Evolutionary conservation across 257 asterid species (phyloP), one percentile per base, ranked within the genome.

Genomic region (Fraxinus excelsior): DNA sequence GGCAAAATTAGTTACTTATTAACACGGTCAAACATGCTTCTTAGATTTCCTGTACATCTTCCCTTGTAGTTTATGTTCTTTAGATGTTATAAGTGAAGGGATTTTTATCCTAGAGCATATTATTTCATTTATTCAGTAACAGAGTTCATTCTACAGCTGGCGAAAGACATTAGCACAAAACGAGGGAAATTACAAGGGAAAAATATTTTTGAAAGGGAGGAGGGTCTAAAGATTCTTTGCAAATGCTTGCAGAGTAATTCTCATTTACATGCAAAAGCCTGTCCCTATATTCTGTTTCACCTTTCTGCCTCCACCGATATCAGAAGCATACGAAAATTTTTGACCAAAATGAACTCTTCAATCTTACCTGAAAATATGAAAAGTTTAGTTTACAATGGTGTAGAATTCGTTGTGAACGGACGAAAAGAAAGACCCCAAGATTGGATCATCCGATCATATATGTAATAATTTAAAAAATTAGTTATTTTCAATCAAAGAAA

Each of bases 261-360:
- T 11, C 16, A 42, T 42, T 46, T 46, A 46, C 21, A 14, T 2
- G 18, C 58, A 46, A 14, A 46, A 46, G n/a, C 23, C 0, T 44
- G 37, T 40, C 38, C 69, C 71, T 51, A n/a, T 35, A 56, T 60
- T 58, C 71, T 14, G n/a, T 74, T 21, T 66, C 74, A 40, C 31
- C 72, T 83, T 76, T 40, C 38, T 34, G 9, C 77, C 72, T 38
- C 51, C 35, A 11, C 12, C 34, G 18, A 12, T 21, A 21, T 82
- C 79, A 85, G 70, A 56, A 58, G 80, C 87, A 86, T 69, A n/a
- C 58, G 71, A 83, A 74, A 79, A 81, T 28, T 58, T 76, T 86
- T n/a, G 84, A 80, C 89, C 87, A 85, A 78, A 85, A 83, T 19
- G 85, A 70, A 60, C 85, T 84, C 21, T 62, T 85, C 68, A 21